Conservation (phyloP, 2,329 filamentous ascomycete species). For the Leptosphaerulina australis region DNA sequence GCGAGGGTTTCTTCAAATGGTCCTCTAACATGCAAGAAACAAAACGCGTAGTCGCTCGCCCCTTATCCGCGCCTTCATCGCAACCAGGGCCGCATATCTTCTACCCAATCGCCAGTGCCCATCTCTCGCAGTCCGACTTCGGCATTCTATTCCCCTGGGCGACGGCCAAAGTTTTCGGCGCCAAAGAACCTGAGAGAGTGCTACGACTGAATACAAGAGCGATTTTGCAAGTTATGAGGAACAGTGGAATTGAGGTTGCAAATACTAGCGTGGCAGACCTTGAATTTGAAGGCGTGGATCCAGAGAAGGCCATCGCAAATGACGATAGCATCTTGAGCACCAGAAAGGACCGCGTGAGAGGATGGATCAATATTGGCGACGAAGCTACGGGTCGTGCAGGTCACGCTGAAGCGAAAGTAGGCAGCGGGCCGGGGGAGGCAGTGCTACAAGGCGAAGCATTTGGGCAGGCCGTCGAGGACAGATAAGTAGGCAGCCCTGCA, state of each 20-base stretch:
- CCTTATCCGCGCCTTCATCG: slow-evolving; percentile 57
- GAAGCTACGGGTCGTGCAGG: slow-evolving; percentile 16
- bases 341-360: slow-evolving; percentile 36
- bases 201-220: slow-evolving; percentile 82
- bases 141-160: slow-evolving; percentile 78
- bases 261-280: slow-evolving; percentile 48
- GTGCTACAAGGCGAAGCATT: slow-evolving; percentile 46
- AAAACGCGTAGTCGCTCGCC: slow-evolving; percentile 67
- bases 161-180: slow-evolving; percentile 57
- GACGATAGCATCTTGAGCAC: slow-evolving; percentile 45
- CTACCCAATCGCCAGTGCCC: slow-evolving; percentile 74
- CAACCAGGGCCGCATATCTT: slow-evolving; percentile 68
- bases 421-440: slow-evolving; percentile 33
- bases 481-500: too few relatives aligned
- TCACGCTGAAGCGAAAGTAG: slow-evolving; percentile 12
- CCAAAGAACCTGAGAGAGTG: slow-evolving; percentile 76
- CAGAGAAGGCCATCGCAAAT: slow-evolving; percentile 10
- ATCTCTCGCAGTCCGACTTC: slow-evolving; percentile 84
- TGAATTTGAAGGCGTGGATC: slow-evolving; percentile 43
- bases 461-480: slow-evolving; percentile 40
- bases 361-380: slow-evolving; percentile 41
- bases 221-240: slow-evolving; percentile 73
- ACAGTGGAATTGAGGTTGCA: slow-evolving; percentile 51
- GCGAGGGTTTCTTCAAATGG: slow-evolving; percentile 81
- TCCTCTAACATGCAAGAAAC: slow-evolving; percentile 71